Evolutionary conservation across 31 red algal genomes (phyloP).

Genomic region (Porphyra umbilicalis): DNA sequence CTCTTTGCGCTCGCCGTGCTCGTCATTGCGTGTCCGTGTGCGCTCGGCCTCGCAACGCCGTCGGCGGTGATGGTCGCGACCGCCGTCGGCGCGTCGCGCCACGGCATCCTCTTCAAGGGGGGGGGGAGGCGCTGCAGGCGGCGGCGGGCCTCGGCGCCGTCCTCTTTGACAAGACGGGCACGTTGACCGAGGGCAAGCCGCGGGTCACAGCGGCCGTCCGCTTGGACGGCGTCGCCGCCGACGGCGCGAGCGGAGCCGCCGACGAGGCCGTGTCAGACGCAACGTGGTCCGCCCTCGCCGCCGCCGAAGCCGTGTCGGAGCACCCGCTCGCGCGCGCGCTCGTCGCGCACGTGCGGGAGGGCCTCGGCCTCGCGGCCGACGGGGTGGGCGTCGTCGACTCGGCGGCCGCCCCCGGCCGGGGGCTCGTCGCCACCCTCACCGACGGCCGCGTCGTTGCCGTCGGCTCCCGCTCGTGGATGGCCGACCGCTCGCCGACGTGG

Average conservation of each 20-base stretch:
- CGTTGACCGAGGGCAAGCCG: slow-evolving; percentile 37
- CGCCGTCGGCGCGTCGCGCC: slow-evolving; percentile 15
- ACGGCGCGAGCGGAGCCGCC: neutral
- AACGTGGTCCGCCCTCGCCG: neutral
- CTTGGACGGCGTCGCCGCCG: neutral
- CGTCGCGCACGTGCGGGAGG: slow-evolving; percentile 6
- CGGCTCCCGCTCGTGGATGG: neutral
- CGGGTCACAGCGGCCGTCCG: neutral
- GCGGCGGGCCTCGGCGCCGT: slow-evolving; percentile 5
- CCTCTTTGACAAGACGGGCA: slow-evolving; percentile 80
- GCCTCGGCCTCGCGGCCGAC: neutral
- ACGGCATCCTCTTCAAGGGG: slow-evolving; percentile 59
- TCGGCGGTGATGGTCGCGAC: slow-evolving; percentile 62
- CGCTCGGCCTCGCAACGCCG: slow-evolving; percentile 70
- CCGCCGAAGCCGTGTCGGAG: slow-evolving; percentile 12
- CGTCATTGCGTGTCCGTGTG: slow-evolving; percentile 72
- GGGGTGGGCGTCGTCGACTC: neutral
- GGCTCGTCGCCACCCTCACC: neutral
- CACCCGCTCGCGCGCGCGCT: slow-evolving; percentile 21
- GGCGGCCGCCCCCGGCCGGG: neutral
- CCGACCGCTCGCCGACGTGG: neutral
- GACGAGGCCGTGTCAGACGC: neutral
- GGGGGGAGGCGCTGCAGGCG: slow-evolving; percentile 28
- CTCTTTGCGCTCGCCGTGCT: slow-evolving; percentile 53
- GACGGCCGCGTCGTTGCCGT: neutral